Base-by-base conservation (phyloP, 2,329 filamentous ascomycete species). In the Rugonectria rugulosa region DNA sequence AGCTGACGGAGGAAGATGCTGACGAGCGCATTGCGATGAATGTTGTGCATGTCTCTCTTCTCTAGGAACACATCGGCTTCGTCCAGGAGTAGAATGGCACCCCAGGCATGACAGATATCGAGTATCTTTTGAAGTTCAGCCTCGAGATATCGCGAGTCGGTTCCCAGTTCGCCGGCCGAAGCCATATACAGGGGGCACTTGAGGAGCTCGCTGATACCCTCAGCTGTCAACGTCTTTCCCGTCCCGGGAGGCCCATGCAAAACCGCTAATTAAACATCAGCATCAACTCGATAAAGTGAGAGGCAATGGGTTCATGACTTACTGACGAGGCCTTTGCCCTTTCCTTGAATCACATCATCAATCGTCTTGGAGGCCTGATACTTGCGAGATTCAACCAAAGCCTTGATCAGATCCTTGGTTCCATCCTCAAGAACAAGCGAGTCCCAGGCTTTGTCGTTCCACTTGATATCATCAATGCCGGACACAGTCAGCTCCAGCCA, bases 401-500 rank as follows among this genome's bases (percentile, higher is more conserved):
- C 91, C 73, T 81, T 62, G 52, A 96, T 88, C 46, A 91, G 84
- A 24, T 82, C 81, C 65, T 87, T 86, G 15, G 80, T 85, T 62
- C 81, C 79, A 3, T 79, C 70, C 64, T 85, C 79, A 0, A 97
- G 79, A 1, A 97, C 91, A 24, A 97, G 79, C 0, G 89, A 92
- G 43, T 90, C 85, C 73, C 95, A 97, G 0, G 92, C 92, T 12
- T 86, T 82, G 36, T 90, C 85, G 66, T 96, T 94, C 90, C 90
- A 97, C 29, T 87, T 82, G 59, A 97, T 94, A 4, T 96, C 89
- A 38, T 85, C 83, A 59, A 97, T 83, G 1, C 88, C 87, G 0
- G 89, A 90, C 17, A 97, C 88, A 0, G 87, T 88, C 66, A 97
- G 92, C 70, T 97, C 91, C 1, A 96, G 82, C 93, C 92, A 97